phyloP scores from a whole-genome alignment of 2,329 filamentous ascomycete species.

The Pseudogymnoascus sp. region DNA sequence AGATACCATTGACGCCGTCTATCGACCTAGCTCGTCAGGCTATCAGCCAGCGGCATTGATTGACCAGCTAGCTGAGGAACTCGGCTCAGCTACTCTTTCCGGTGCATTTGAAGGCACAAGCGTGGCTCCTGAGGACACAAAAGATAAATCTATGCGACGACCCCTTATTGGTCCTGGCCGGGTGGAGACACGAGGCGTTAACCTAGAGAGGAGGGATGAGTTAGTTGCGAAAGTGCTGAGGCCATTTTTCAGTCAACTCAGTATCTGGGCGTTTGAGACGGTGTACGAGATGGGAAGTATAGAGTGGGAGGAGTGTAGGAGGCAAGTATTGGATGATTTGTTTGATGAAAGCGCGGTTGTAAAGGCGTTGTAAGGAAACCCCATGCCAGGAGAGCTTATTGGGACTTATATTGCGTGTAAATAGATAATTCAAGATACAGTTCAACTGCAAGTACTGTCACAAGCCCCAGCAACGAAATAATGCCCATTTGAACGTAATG shows the following conservation, averaged over 20 bases:
- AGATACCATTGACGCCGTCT: slow-evolving; percentile 93
- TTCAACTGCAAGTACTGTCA: background rate
- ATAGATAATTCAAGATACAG: slow-evolving; percentile 2
- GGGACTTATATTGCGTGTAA: background rate
- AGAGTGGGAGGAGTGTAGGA: slow-evolving; percentile 59
- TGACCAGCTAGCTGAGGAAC: slow-evolving; percentile 75
- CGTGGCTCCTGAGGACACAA: slow-evolving; percentile 19
- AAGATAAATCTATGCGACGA: slow-evolving; percentile 27
- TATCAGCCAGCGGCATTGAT: slow-evolving; percentile 70
- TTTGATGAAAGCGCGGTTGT: slow-evolving; percentile 60
- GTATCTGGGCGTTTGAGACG: slow-evolving; percentile 88
- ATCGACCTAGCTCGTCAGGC: slow-evolving; percentile 55
- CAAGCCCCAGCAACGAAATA: background rate
- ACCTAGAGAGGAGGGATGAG: slow-evolving; percentile 57
- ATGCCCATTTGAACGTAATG: background rate
- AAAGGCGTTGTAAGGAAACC: background rate
- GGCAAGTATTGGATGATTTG: slow-evolving; percentile 63
- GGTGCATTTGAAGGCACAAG: slow-evolving; percentile 19
- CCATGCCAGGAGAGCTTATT: background rate
- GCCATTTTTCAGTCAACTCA: slow-evolving; percentile 86
- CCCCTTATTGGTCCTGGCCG: slow-evolving; percentile 38
- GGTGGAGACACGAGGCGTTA: slow-evolving; percentile 47
- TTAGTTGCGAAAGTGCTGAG: slow-evolving; percentile 71
- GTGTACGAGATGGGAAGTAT: slow-evolving; percentile 76
- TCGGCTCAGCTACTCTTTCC: slow-evolving; percentile 36